A percentile compares a stretch with the other conserved stretches of the same genome.
These are phyloP conservation scores for Tricholoma furcatifolium DNA, from an alignment of 768 basidiomycete species.

Conservation along the genomic window DNA sequence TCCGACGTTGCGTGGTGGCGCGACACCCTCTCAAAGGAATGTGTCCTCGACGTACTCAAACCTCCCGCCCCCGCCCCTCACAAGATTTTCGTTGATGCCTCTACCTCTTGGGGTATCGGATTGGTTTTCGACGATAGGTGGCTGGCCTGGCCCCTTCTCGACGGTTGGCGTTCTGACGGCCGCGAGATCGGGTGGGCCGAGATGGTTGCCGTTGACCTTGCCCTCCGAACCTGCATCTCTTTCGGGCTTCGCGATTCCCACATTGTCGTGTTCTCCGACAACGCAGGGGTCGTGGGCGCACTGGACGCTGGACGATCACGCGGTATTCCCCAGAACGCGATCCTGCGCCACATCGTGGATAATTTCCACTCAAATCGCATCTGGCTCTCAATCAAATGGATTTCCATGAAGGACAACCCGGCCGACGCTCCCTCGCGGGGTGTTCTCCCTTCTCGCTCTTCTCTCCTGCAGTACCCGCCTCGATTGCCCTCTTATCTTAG, in stretches of 20 bases:
- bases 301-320: too few species aligned
- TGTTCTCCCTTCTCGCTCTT: neutral
- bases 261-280: constrained; percentile 27
- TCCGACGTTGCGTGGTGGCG: constrained; percentile 29
- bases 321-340: too few species aligned
- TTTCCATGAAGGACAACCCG: neutral
- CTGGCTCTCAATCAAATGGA: neutral
- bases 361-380: neutral
- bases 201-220: constrained; percentile 21
- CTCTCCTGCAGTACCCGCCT: neutral
- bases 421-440: neutral
- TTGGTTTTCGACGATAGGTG: constrained; percentile 14
- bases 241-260: constrained; percentile 9
- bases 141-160: too few species aligned
- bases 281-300: too few species aligned
- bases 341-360: constrained; percentile 17
- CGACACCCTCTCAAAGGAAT: neutral
- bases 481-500: neutral
- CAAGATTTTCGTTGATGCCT: constrained; percentile 32
- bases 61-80: constrained; percentile 14
- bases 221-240: constrained; percentile 11
- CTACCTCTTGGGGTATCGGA: too few species aligned
- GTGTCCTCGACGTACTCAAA: neutral
- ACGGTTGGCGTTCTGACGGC: constrained; percentile 15
- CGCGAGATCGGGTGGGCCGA: constrained; percentile 27